Evolutionary conservation across 2,329 filamentous ascomycete species (phyloP), one percentile per base, ranked within the genome.

Genomic region (Aspergillus sp.): DNA sequence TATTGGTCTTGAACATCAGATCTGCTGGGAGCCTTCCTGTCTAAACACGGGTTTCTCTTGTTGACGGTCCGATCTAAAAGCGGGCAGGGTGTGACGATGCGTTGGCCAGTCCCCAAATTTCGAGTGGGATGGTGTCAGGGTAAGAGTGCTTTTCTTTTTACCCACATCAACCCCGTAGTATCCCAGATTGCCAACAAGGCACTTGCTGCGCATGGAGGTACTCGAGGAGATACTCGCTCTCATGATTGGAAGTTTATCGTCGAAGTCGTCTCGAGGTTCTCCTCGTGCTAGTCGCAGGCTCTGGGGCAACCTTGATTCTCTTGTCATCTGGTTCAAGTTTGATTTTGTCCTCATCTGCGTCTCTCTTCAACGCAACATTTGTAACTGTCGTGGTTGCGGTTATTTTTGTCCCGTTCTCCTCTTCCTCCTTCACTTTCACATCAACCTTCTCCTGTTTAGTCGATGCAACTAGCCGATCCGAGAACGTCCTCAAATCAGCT

Each of bases 401-500:
- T 45, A 70, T 58, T n/a, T 52, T 37, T 4, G 52, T 50, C 11
- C 45, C 44, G 14, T 65, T 64, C 35, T 72, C 65, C 4, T 67
- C 63, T 48, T 69, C 64, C 23, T 69, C 63, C 52, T 68, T 65
- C 17, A 62, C 66, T 53, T 72, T 70, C 19, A 69, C 66, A 9
- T 73, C 65, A 35, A 75, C 64, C 64, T 19, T 73, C 8, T 47
- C 37, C 25, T 54, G 39, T 55, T 73, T 72, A 65, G 74, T 71
- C 35, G 72, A 70, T 63, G 69, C 71, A 65, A 68, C 71, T n/a
- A 85, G 70, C 63, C 79, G 82, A 63, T 90, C 89, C 0, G 92
- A 88, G 68, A 98, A 98, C 0, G 90, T 85, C 69, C 86, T 90
- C 56, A 99, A 75, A 70, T 99, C 93, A 0, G 95, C 96, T 0